phyloP scores from a whole-genome alignment of 2,329 filamentous ascomycete species.

The Fusarium sp. region DNA sequence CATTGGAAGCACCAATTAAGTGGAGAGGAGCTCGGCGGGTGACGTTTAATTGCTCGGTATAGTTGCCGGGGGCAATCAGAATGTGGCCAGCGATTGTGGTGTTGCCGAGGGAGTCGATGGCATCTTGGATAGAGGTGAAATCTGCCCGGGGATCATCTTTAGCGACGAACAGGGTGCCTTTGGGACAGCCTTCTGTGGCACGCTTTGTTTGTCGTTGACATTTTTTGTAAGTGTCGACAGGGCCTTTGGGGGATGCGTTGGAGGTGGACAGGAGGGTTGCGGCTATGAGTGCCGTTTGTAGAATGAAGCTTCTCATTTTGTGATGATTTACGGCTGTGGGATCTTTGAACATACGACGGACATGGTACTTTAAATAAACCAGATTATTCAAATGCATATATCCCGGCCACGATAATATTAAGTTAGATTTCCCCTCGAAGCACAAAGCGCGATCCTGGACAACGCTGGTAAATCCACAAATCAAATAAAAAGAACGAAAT shows the following conservation, averaged over 20 bases:
- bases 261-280: neutral
- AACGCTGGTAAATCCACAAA: conserved; percentile 16
- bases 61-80: conserved; percentile 70
- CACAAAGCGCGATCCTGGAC: too few species aligned
- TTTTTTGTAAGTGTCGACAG: conserved; percentile 39
- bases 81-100: conserved; percentile 56
- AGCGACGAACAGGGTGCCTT: conserved; percentile 59
- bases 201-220: conserved; percentile 36
- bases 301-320: conserved; percentile 18
- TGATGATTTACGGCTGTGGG: too few species aligned
- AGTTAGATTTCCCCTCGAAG: neutral
- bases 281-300: conserved; percentile 7
- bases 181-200: conserved; percentile 54
- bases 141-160: conserved; percentile 52
- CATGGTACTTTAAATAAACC: neutral
- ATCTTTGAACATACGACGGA: neutral
- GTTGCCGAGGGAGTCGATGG: conserved; percentile 57
- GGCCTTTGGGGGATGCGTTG: conserved; percentile 9
- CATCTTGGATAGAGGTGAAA: conserved; percentile 57
- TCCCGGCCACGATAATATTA: neutral
- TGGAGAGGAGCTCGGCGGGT: conserved; percentile 72
- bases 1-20: conserved; percentile 68
- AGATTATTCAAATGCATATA: neutral
- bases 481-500: neutral
- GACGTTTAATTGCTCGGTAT: conserved; percentile 75